Evolutionary conservation across 805 yeast species (phyloP), one percentile per base, ranked within the genome.

Genomic region (Zygoascus bituminiphila): DNA sequence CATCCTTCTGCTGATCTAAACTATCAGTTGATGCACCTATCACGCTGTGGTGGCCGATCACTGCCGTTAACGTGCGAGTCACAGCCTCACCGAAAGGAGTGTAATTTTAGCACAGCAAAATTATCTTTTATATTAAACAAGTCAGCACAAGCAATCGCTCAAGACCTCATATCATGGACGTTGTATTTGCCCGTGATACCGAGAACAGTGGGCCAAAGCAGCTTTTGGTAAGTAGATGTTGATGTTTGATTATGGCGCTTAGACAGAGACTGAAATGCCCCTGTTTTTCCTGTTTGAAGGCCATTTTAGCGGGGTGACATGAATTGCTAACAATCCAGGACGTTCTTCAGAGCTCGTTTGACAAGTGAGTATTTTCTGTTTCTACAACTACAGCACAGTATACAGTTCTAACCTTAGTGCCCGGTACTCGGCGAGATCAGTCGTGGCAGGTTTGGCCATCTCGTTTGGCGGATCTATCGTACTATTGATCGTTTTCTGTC

Each of bases 381-480:
- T n/a, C n/a, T n/a, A n/a, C n/a, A n/a, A n/a, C n/a, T n/a, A n/a
- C n/a, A n/a, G n/a, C n/a, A n/a, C 14, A 14, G 9, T 26, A 10
- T 20, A n/a, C n/a, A n/a, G n/a, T 4, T 10, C 45, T 22, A 36
- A 24, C 19, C 37, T 29, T 20, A 52, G 56, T 23, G 46, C 61
- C 12, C 47, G 58, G 12, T 59, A 63, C 53, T 56, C 61, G 8
- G 58, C 66, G 9, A 51, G 56, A 31, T 67, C 72, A 5, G 67
- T 66, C 2, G 51, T 65, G 48, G 66, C 70, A 8, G 64, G 68
- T 22, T 44, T 66, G n/a, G 55, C 55, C 4, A 51, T 62, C n/a
- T 60, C 67, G 6, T 42, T 65, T 15, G 71, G 69, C 24, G 66
- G 67, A 9, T 55, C 67, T 1, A 17, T 56, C 2, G 42, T 56